Evolutionary conservation across 768 basidiomycete genomes (phyloP).

Genomic region (Hydnum rufescens): DNA sequence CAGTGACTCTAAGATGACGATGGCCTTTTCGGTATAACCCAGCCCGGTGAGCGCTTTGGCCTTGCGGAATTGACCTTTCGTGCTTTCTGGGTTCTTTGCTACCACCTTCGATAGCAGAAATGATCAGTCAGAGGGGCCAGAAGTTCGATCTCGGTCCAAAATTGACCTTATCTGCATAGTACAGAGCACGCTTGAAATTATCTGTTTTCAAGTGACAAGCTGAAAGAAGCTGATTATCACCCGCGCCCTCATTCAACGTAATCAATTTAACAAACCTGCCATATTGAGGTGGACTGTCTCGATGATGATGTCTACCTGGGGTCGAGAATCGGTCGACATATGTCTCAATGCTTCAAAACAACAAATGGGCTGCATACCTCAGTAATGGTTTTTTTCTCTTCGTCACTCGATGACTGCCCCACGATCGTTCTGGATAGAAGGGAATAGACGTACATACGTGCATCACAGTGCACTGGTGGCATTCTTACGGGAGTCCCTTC

Average conservation of each 20-base stretch:
- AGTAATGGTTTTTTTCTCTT: constrained; percentile 5
- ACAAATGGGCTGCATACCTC: neutral
- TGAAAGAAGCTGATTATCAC: neutral
- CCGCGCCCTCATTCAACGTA: neutral
- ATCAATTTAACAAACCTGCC: constrained; percentile 20
- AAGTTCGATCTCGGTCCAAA: neutral
- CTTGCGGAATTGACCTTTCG: constrained; percentile 65
- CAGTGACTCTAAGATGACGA: constrained; percentile 41
- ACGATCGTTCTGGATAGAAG: neutral
- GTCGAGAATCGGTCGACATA: neutral
- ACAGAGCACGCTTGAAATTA: constrained; percentile 61
- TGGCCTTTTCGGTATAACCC: constrained; percentile 57
- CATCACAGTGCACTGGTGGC: too few species aligned
- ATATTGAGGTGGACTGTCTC: constrained; percentile 76
- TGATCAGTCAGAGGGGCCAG: neutral
- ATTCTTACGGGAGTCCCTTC: constrained; percentile 22
- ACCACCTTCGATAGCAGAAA: constrained; percentile 34
- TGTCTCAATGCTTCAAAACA: neutral
- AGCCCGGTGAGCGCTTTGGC: constrained; percentile 59
- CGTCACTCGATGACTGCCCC: constrained; percentile 1
- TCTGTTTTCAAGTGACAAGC: constrained; percentile 63
- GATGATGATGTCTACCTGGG: constrained; percentile 42
- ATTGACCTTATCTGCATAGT: constrained; percentile 72
- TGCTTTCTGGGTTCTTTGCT: constrained; percentile 51
- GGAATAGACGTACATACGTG: neutral